These are phyloP conservation scores for Tetrahymena elliotti DNA, from an alignment of 73 alveolate genomes.

Conservation along the genomic window DNA sequence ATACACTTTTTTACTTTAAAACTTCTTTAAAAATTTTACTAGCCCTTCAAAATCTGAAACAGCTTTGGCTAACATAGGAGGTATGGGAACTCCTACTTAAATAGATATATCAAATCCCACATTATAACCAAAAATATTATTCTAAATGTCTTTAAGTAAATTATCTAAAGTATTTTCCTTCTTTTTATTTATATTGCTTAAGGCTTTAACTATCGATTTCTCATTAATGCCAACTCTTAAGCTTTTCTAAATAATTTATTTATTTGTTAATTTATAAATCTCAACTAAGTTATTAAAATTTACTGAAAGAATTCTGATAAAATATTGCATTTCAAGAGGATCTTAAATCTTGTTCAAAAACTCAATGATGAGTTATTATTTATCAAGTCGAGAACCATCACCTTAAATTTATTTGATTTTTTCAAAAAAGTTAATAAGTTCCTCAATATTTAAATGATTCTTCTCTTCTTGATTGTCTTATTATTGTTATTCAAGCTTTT, in stretches of 20 bases:
- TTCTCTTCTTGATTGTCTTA: background rate
- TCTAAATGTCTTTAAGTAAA: background rate
- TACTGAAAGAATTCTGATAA: background rate
- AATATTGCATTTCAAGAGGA: background rate
- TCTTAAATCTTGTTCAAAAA: background rate
- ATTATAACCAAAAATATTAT: background rate
- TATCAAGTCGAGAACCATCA: background rate
- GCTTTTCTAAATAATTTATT: background rate
- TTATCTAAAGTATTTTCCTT: background rate
- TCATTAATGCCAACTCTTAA: background rate
- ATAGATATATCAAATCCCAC: slow-evolving; percentile 3
- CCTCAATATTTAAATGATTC: background rate
- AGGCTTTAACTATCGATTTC: background rate
- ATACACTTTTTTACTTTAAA: slow-evolving; percentile 66
- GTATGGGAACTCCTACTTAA: slow-evolving; percentile 80
- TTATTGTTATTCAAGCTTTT: background rate
- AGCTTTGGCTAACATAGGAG: slow-evolving; percentile 87
- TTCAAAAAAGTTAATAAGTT: background rate
- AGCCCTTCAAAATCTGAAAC: slow-evolving; percentile 54
- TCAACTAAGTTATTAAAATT: background rate
- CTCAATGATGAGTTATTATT: background rate
- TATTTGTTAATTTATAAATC: no score
- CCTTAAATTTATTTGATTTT: background rate
- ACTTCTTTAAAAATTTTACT: slow-evolving; percentile 63
- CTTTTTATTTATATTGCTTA: background rate